These are phyloP conservation scores for Wallacemonas sp. DNA, from an alignment of 208 protist genomes.

Conservation along the genomic window DNA sequence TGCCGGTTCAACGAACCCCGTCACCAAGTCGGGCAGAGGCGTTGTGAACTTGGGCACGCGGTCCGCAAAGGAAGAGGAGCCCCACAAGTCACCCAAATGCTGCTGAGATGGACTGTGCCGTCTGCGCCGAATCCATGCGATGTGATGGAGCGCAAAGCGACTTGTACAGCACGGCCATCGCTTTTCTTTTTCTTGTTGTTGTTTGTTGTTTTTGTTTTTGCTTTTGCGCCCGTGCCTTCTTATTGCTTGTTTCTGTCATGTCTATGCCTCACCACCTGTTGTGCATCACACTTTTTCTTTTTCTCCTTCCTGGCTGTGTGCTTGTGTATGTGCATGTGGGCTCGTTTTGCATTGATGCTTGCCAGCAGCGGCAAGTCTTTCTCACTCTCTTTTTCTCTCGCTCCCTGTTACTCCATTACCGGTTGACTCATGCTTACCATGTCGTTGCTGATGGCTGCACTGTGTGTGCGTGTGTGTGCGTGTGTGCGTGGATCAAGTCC, in stretches of 20 bases:
- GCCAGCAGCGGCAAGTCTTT: too few species aligned
- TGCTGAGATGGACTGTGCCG: not conserved
- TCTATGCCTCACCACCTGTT: not conserved
- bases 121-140: too few species aligned
- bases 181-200: too few species aligned
- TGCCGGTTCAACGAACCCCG: slow-evolving; percentile 41
- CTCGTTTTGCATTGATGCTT: too few species aligned
- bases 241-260: not conserved
- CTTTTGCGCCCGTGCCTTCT: too few species aligned
- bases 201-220: too few species aligned
- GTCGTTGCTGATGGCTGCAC: not conserved
- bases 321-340: slow-evolving; percentile 4
- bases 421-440: slow-evolving; percentile 14
- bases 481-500: too few species aligned
- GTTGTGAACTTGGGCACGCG: slow-evolving; percentile 21
- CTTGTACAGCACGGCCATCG: too few species aligned
- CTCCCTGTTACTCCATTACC: slow-evolving; percentile 12
- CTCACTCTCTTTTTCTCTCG: slow-evolving; percentile 13
- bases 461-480: too few species aligned
- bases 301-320: not conserved
- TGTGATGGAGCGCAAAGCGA: too few species aligned
- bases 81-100: slow-evolving; percentile 19
- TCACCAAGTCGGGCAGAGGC: slow-evolving; percentile 10
- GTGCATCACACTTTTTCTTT: not conserved
- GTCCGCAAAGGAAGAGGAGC: slow-evolving; percentile 19